phyloP scores from a whole-genome alignment of 2,329 filamentous ascomycete genomes.

The Cercospora sp. region DNA sequence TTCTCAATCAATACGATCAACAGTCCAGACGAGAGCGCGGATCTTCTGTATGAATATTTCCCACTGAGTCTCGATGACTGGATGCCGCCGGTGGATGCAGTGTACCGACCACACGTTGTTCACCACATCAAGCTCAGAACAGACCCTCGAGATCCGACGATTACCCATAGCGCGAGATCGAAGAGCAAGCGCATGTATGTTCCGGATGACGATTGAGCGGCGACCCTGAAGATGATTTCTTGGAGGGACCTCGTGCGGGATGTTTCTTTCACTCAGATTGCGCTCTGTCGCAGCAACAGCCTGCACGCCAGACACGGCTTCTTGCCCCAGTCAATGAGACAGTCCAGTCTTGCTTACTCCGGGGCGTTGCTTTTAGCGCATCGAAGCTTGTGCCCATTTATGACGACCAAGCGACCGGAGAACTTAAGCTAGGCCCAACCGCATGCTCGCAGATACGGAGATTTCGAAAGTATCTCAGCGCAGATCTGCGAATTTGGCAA shows the following conservation, averaged over 20 bases:
- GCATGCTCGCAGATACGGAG: too few species aligned
- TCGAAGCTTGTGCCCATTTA: not conserved
- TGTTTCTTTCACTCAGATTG: not conserved
- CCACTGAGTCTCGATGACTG: slow-evolving; percentile 87
- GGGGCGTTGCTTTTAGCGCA: not conserved
- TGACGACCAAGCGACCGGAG: not conserved
- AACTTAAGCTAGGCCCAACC: not conserved
- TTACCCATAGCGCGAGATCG: slow-evolving; percentile 26
- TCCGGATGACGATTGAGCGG: slow-evolving; percentile 26
- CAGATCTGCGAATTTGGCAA: not conserved
- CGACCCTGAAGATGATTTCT: not conserved
- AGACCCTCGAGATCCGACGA: slow-evolving; percentile 48
- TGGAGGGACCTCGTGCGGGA: not conserved
- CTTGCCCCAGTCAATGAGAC: not conserved
- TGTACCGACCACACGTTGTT: slow-evolving; percentile 89
- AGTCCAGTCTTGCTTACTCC: not conserved
- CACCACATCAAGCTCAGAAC: slow-evolving; percentile 69
- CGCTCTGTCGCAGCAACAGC: not conserved
- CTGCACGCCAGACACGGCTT: not conserved
- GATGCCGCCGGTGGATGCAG: slow-evolving; percentile 86
- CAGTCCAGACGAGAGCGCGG: slow-evolving; percentile 72
- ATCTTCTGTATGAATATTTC: slow-evolving; percentile 92
- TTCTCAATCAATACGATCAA: slow-evolving; percentile 54
- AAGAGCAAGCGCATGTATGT: slow-evolving; percentile 16
- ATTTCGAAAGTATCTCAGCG: not conserved